Evolutionary conservation across 176 grass and related monocot genomes (phyloP), one percentile per base, ranked within the genome.

Genomic region (Miscanthus lutarioriparius): DNA sequence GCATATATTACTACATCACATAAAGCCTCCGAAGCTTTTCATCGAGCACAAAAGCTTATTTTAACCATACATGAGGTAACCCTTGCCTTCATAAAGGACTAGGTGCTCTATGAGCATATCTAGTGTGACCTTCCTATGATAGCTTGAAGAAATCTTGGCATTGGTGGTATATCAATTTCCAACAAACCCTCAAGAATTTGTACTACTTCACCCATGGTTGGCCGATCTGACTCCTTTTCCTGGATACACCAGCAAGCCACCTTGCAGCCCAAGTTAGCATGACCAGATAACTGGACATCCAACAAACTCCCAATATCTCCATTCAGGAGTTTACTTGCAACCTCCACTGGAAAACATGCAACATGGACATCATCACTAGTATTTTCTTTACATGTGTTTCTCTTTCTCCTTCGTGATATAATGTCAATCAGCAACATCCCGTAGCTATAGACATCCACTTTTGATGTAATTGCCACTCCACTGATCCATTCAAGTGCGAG

Each of bases 401-500:
- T 89, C 25, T 91, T 91, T 51, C 84, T 89, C 25, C n/a, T 84
- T 19, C 88, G n/a, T 84, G 13, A 86, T 86, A 70, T 56, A 56
- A 56, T 54, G 51, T 91, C 91, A 5, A 93, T 77, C 35, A 93
- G 67, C 77, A 91, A 78, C 91, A 93, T 91, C 28, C 88, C 88
- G 11, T 85, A 93, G 62, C 78, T 86, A 37, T 93, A 94, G 14
- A 91, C 89, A 79, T 94, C 86, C 15, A 80, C 68, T 74, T 94
- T 94, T 17, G 76, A 23, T n/a, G 89, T 91, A 47, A 94, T 53
- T 4, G 89, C 67, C 8, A 44, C 74, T 37, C 89, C 86, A 0
- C 75, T 76, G 15, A 94, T 75, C 92, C 92, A 94, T 76, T 94
- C 92, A 0, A 86, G 92, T 0, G 75, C 92, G 26, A 94, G 86